A percentile compares a stretch with the other conserved stretches of the same genome.
phyloP scores from a whole-genome alignment of 345 rosid species.

The Pistacia vera region DNA sequence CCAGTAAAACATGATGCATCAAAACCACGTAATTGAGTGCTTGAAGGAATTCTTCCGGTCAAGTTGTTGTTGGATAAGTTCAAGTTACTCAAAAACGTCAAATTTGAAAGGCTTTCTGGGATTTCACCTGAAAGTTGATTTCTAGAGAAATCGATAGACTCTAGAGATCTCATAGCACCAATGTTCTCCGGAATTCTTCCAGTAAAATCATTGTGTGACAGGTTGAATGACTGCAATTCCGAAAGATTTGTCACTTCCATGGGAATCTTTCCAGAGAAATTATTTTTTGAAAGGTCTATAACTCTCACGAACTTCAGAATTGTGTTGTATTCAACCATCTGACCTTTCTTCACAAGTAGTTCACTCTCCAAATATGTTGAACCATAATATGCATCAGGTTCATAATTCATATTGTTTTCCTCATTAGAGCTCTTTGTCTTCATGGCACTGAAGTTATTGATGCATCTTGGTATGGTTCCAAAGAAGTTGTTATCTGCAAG shows the following conservation, averaged over 20 bases:
- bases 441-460: neutral
- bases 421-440: too few relatives aligned
- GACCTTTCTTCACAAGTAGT: neutral
- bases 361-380: neutral
- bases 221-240: conserved; percentile 14
- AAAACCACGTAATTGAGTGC: conserved; percentile 11
- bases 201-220: conserved; percentile 7
- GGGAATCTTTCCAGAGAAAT: conserved; percentile 12
- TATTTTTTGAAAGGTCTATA: neutral
- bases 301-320: conserved; percentile 1
- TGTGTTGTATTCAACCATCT: neutral
- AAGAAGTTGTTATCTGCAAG: neutral
- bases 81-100: neutral
- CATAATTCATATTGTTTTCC: too few relatives aligned
- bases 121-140: conserved; percentile 23
- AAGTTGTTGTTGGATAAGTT: neutral
- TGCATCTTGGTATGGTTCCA: neutral
- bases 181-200: neutral
- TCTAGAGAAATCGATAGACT: conserved; percentile 8
- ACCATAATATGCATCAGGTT: too few relatives aligned
- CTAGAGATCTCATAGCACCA: conserved; percentile 13
- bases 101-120: neutral
- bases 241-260: neutral
- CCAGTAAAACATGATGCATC: neutral
- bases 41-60: conserved; percentile 5